Percentiles rank a stretch among this genome's conserved stretches.
phyloP scores from a whole-genome alignment of 2,329 filamentous ascomycete species.

The Aureobasidium sp. region DNA sequence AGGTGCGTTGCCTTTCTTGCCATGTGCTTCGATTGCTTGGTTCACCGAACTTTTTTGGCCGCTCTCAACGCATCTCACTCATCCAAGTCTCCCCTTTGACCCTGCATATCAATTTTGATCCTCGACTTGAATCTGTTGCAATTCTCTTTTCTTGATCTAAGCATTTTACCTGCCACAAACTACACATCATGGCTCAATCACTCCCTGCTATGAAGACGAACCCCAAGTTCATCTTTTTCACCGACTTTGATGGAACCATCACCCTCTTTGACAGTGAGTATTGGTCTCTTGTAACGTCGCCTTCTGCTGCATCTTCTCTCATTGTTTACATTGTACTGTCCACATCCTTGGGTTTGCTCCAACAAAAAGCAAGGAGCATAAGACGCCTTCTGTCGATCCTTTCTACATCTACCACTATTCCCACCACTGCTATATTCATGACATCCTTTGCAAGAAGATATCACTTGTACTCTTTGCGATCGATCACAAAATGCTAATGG shows the following conservation, averaged over 20 bases:
- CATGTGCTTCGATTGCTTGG: conserved; percentile 10
- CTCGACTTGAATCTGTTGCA: not conserved
- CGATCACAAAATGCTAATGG: not conserved
- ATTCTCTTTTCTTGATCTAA: not conserved
- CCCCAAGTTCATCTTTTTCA: conserved; percentile 95
- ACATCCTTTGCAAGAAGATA: not conserved
- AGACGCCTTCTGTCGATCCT: not conserved
- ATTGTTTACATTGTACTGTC: not conserved
- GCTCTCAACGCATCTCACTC: conserved; percentile 1
- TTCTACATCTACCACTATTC: not conserved
- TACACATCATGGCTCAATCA: conserved; percentile 22
- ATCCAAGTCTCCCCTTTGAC: not conserved
- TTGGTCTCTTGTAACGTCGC: not conserved
- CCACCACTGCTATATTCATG: too few species aligned
- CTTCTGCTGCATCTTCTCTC: not conserved
- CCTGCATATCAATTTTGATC: not conserved
- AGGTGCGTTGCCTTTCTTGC: not conserved
- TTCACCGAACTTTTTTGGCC: conserved; percentile 4
- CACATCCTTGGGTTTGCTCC: not conserved
- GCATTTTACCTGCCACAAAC: not conserved
- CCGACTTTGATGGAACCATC: conserved; percentile 96
- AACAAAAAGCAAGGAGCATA: too few species aligned
- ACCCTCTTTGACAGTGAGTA: conserved; percentile 60
- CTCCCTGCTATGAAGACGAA: conserved; percentile 45
- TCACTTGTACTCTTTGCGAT: not conserved